These are phyloP conservation scores for Panicum virgatum DNA, from an alignment of 202 grass and related monocot genomes.

Conservation along the genomic window DNA sequence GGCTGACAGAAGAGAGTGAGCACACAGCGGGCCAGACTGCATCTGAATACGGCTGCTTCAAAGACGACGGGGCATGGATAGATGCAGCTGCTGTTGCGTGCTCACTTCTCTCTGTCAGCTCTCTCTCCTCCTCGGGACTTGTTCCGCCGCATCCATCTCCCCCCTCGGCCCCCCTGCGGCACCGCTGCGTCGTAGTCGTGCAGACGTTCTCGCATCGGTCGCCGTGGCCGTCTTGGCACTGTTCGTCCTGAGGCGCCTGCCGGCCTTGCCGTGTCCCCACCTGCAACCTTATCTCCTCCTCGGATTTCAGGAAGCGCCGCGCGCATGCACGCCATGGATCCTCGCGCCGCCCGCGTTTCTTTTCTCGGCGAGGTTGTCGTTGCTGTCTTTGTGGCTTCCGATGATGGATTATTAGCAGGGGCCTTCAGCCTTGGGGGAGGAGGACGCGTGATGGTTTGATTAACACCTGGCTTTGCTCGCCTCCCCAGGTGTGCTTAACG, in stretches of 20 bases:
- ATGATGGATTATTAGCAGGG: constrained; percentile 18
- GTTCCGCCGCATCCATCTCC: constrained; percentile 26
- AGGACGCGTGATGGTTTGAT: constrained; percentile 41
- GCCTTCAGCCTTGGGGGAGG: constrained; percentile 4
- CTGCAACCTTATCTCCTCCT: constrained; percentile 33
- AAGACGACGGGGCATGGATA: not conserved
- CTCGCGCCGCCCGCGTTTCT: not conserved
- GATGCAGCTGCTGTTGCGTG: constrained; percentile 61
- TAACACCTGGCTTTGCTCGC: constrained; percentile 37
- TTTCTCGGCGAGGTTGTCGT: constrained; percentile 6
- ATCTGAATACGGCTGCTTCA: constrained; percentile 19
- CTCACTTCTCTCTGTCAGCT: constrained; percentile 79
- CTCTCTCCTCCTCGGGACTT: constrained; percentile 37
- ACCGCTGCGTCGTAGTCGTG: not conserved
- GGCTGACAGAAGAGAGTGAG: constrained; percentile 93
- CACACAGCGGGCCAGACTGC: constrained; percentile 61
- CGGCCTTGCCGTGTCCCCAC: constrained; percentile 20
- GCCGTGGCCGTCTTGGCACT: constrained; percentile 15
- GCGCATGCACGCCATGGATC: constrained; percentile 43
- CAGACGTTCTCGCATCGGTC: constrained; percentile 20
- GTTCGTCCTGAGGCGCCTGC: not conserved
- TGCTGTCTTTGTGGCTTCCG: constrained; percentile 33
- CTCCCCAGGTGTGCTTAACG: constrained; percentile 43
- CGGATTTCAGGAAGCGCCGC: constrained; percentile 23
- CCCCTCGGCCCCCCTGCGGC: not conserved